phyloP scores from a whole-genome alignment of 148 eudicot genomes.

The Rhododendron henanense region DNA sequence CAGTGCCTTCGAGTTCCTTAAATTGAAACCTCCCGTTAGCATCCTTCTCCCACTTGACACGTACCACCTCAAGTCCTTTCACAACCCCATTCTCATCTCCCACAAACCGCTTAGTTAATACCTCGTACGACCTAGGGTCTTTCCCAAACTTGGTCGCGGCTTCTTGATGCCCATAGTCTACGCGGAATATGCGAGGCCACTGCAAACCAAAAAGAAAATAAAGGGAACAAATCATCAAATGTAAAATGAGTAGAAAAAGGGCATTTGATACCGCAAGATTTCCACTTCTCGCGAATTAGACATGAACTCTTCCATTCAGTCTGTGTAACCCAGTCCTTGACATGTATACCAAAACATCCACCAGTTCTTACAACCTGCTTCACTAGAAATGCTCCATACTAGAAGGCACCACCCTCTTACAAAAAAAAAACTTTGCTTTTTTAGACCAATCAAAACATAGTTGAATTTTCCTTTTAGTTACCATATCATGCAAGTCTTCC shows the following conservation, averaged over 20 bases:
- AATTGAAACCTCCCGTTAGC: conserved; percentile 78
- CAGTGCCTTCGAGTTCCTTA: conserved; percentile 80
- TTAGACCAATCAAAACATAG: neutral
- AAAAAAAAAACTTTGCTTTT: neutral
- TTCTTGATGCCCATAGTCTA: conserved; percentile 98
- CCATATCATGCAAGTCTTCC: neutral
- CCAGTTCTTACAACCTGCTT: neutral
- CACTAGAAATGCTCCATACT: neutral
- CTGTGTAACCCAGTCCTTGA: neutral
- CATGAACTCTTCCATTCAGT: neutral
- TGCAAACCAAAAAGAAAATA: conserved; percentile 23
- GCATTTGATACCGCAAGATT: neutral
- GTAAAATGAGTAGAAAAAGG: neutral
- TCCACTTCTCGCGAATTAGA: neutral
- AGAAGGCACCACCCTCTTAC: neutral
- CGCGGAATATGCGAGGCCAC: conserved; percentile 99
- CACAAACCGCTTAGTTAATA: conserved; percentile 79
- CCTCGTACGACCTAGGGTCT: conserved; percentile 93
- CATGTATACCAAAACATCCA: neutral
- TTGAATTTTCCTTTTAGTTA: neutral
- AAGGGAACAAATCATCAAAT: neutral
- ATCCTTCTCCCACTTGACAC: conserved; percentile 92
- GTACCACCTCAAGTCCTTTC: conserved; percentile 83
- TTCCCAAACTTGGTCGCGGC: conserved; percentile 89
- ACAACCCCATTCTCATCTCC: conserved; percentile 80